Evolutionary conservation across 164 flowering plant genomes (phyloP).

Genomic region (Piper longum): DNA sequence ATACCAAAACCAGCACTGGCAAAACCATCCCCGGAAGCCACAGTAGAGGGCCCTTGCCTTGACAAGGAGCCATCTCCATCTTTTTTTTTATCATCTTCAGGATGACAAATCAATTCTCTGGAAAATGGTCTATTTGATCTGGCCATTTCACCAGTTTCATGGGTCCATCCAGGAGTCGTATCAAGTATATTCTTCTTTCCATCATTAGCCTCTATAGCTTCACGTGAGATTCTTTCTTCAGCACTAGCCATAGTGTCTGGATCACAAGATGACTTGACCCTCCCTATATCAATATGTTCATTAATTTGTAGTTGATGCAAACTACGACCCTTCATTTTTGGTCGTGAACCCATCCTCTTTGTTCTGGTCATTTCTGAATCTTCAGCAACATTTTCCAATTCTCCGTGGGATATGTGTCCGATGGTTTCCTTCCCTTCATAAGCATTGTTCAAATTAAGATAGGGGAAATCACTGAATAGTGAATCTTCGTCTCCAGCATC

Average conservation of each 20-base stretch:
- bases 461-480: conserved; percentile 23
- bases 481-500: conserved; percentile 48
- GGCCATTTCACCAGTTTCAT: conserved; percentile 20
- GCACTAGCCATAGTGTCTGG: conserved; percentile 1
- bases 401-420: conserved; percentile 8
- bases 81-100: conserved; percentile 18
- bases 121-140: conserved; percentile 1
- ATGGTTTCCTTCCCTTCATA: conserved; percentile 14
- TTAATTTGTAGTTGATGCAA: conserved; percentile 22
- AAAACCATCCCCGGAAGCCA: conserved; percentile 1
- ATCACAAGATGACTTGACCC: conserved; percentile 9
- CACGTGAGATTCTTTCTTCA: conserved; percentile 12
- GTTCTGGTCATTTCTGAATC: conserved; percentile 11
- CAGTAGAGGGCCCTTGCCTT: conserved; percentile 18
- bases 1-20: conserved; percentile 3
- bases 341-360: conserved; percentile 15
- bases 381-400: conserved; percentile 11
- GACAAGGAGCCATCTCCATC: conserved; percentile 20
- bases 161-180: conserved; percentile 15
- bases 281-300: conserved; percentile 14
- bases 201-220: conserved; percentile 11
- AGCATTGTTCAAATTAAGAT: conserved; percentile 37
- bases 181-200: conserved; percentile 15
- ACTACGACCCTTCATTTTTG: conserved; percentile 14
- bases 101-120: conserved; percentile 25